These are phyloP conservation scores for Fusarium udum DNA, from an alignment of 2,329 filamentous ascomycete genomes.

Conservation along the genomic window DNA sequence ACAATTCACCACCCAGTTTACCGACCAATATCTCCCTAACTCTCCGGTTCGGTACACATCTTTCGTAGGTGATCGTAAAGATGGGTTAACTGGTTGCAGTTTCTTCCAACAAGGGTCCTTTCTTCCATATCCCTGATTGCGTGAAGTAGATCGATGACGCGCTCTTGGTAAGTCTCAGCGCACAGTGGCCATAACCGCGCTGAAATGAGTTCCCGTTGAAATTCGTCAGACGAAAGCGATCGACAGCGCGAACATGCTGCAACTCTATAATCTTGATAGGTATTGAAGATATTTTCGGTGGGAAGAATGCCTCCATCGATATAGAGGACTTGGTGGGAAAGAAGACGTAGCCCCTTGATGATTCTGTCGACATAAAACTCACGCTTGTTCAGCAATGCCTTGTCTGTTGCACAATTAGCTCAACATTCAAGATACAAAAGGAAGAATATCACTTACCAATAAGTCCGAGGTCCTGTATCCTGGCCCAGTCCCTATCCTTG, in stretches of 20 bases:
- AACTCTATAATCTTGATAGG: slow-evolving; percentile 6
- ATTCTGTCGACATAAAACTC: not conserved
- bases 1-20: not conserved
- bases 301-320: slow-evolving; percentile 17
- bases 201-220: slow-evolving; percentile 2
- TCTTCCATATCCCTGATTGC: not conserved
- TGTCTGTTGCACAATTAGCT: not conserved
- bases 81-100: slow-evolving; percentile 25
- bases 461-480: not conserved
- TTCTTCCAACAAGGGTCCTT: not conserved
- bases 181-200: slow-evolving; percentile 14
- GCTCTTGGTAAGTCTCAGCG: not conserved
- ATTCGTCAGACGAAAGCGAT: not conserved
- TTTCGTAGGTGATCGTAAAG: not conserved
- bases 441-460: not conserved
- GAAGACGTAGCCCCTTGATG: slow-evolving; percentile 12
- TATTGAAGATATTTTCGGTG: not conserved
- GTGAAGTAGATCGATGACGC: slow-evolving; percentile 11
- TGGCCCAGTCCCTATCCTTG: slow-evolving; percentile 1
- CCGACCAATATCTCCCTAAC: not conserved
- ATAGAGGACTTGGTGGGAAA: slow-evolving; percentile 17
- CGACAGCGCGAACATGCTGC: slow-evolving; percentile 15
- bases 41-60: not conserved
- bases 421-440: too few species aligned
- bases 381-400: not conserved